A percentile compares a stretch with the other conserved stretches of the same genome.
These are phyloP conservation scores for Aspergillus sp. DNA, from an alignment of 2,329 filamentous ascomycete genomes.

Conservation along the genomic window DNA sequence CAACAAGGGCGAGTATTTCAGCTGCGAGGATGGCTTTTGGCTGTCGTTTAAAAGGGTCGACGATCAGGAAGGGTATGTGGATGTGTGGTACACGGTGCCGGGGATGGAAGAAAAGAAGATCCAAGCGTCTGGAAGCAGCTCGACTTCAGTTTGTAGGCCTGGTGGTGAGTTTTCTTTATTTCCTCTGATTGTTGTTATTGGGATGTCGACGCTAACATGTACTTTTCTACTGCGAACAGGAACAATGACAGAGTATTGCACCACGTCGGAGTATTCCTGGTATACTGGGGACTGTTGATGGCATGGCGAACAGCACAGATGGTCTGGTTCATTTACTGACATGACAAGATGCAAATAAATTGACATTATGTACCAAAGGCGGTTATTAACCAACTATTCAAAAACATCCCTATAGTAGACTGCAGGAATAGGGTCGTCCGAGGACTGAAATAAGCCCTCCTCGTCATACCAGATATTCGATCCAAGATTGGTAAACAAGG, in stretches of 20 bases:
- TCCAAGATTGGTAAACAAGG: not conserved
- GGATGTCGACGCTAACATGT: not conserved
- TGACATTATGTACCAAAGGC: not conserved
- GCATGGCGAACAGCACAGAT: not conserved
- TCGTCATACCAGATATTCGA: not conserved
- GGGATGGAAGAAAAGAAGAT: not conserved
- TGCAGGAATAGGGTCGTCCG: not conserved
- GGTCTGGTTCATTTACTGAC: too few species aligned
- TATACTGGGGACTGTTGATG: not conserved
- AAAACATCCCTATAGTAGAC: not conserved
- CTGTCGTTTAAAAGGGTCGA: too few species aligned
- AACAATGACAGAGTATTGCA: not conserved
- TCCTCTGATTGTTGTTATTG: not conserved
- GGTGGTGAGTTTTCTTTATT: not conserved
- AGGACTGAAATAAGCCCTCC: not conserved
- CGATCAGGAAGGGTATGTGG: not conserved
- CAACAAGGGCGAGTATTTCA: too few species aligned
- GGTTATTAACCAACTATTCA: not conserved
- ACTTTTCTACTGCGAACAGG: not conserved
- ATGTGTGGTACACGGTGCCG: not conserved
- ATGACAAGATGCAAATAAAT: too few species aligned
- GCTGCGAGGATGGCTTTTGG: too few species aligned
- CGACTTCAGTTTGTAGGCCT: not conserved
- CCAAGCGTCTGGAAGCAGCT: not conserved
- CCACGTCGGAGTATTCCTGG: not conserved